phyloP scores from a whole-genome alignment of 2,329 filamentous ascomycete species.

The Atkinsonella hypoxylon region DNA sequence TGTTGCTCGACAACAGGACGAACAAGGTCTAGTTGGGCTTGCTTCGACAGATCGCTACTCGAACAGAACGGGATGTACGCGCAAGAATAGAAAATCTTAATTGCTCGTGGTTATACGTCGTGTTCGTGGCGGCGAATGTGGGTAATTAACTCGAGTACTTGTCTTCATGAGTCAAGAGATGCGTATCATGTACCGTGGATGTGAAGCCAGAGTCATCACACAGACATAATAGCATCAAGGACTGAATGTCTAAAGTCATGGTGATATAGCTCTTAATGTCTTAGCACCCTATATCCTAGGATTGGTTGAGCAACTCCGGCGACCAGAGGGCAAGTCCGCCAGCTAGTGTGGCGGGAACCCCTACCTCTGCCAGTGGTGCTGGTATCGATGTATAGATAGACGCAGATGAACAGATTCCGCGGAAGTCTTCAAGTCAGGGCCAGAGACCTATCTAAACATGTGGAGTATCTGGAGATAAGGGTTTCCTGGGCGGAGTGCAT shows the following conservation, averaged over 20 bases:
- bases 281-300: neutral
- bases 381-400: neutral
- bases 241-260: neutral
- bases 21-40: too few species aligned
- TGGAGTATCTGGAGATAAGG: slow-evolving; percentile 2
- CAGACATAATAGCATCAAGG: neutral
- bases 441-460: neutral
- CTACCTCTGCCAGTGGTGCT: neutral
- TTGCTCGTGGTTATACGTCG: too few species aligned
- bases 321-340: neutral
- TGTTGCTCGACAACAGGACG: neutral
- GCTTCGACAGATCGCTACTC: too few species aligned
- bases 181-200: too few species aligned
- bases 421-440: slow-evolving; percentile 1
- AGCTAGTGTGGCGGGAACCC: neutral
- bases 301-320: neutral
- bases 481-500: neutral
- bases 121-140: too few species aligned
- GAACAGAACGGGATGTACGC: too few species aligned
- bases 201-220: neutral
- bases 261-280: neutral
- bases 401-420: slow-evolving; percentile 1
- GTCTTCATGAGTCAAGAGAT: too few species aligned
- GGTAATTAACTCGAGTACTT: too few species aligned
- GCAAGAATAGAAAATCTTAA: too few species aligned